Conservation (phyloP, 176 grass and related monocot species). For the Ensete glaucum region DNA sequence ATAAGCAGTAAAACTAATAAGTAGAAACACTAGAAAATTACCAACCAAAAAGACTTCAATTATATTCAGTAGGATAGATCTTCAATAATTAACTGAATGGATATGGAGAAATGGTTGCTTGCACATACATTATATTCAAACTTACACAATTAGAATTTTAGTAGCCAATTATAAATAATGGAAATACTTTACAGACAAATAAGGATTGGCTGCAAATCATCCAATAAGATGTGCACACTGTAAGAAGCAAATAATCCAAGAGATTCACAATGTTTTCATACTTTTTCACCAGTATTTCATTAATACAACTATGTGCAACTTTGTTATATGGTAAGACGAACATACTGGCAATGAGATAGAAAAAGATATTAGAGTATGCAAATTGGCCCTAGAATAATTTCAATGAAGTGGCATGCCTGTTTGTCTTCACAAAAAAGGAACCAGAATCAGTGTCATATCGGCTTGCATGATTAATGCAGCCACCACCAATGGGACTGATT, state of each 20-base stretch:
- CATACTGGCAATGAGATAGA: neutral
- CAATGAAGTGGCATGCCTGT: conserved; percentile 37
- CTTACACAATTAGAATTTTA: neutral
- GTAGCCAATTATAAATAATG: neutral
- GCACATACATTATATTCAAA: neutral
- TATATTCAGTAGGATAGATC: too few relatives aligned
- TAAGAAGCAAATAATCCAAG: neutral
- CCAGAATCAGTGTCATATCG: conserved; percentile 64
- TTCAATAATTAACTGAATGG: too few relatives aligned
- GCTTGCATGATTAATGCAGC: conserved; percentile 70
- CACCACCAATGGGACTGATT: conserved; percentile 63
- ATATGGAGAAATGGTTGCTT: neutral
- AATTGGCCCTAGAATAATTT: neutral
- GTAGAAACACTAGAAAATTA: too few relatives aligned
- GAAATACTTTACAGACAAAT: neutral
- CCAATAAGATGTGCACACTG: neutral
- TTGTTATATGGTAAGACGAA: neutral
- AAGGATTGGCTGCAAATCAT: neutral
- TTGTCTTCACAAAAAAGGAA: conserved; percentile 86
- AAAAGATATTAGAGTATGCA: neutral
- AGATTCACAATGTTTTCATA: neutral
- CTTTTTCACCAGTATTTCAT: neutral
- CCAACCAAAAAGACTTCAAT: too few relatives aligned
- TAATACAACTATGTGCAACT: neutral
- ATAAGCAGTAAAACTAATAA: neutral